Evolutionary conservation across 1,284 basidiomycete species (phyloP).

Genomic region (Trametes sp.): DNA sequence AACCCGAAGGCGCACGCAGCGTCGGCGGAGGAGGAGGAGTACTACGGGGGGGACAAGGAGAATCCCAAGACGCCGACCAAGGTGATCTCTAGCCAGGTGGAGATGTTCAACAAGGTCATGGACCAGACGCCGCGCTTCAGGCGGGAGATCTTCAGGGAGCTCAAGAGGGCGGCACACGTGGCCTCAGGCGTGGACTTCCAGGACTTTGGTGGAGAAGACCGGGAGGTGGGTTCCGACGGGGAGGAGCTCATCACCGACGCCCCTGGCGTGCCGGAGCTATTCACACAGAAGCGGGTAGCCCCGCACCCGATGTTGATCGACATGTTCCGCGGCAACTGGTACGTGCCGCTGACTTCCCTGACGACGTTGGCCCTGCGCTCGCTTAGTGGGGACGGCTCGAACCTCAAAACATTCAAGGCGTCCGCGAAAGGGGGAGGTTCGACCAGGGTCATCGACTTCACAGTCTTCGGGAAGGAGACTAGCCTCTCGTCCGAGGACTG

Average conservation of each 20-base stretch:
- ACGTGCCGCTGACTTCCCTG: not conserved
- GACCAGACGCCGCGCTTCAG: not conserved
- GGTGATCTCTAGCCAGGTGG: not conserved
- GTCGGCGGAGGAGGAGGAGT: not conserved
- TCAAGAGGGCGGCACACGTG: not conserved
- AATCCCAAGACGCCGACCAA: not conserved
- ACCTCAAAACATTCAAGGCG: not conserved
- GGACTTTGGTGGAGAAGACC: not conserved
- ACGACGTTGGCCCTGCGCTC: not conserved
- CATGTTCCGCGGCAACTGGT: not conserved
- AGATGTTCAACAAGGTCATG: not conserved
- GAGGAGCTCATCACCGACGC: not conserved
- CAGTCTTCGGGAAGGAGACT: not conserved
- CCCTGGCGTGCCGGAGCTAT: not conserved
- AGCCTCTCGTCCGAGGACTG: constrained; percentile 6
- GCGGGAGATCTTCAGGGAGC: not conserved
- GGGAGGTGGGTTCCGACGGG: no score
- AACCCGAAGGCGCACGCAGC: not conserved
- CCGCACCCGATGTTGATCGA: not conserved
- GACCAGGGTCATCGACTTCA: not conserved
- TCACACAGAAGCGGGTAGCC: not conserved
- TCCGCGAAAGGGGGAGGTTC: not conserved
- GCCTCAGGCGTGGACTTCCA: not conserved
- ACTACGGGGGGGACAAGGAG: not conserved
- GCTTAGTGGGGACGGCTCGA: not conserved